phyloP scores from a whole-genome alignment of 495 filamentous ascomycete species.

The Gamarada debralockiae region DNA sequence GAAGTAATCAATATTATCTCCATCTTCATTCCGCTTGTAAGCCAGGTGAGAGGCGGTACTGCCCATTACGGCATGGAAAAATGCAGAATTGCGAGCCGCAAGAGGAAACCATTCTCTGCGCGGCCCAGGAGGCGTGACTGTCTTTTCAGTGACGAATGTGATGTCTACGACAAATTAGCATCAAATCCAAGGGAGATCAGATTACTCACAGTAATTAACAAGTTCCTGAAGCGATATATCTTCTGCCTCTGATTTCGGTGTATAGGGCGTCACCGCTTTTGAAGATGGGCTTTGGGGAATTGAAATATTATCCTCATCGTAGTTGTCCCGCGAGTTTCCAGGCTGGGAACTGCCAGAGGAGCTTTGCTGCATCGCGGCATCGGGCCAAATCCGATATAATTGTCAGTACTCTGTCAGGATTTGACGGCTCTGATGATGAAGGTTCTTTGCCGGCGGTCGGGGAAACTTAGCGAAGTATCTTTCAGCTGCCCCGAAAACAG shows the following conservation, averaged over 20 bases:
- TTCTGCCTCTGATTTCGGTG: slow-evolving; percentile 16
- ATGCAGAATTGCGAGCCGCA: slow-evolving; percentile 12
- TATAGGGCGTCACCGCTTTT: slow-evolving; percentile 19
- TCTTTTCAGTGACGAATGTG: slow-evolving; percentile 4
- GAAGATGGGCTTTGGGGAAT: not conserved
- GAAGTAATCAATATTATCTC: slow-evolving; percentile 1
- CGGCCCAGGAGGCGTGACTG: slow-evolving; percentile 12
- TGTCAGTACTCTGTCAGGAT: too few species aligned
- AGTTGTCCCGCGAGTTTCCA: too few species aligned
- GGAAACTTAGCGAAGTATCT: too few species aligned
- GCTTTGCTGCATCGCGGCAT: too few species aligned
- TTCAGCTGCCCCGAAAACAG: too few species aligned
- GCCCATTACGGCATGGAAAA: slow-evolving; percentile 17
- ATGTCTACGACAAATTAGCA: slow-evolving; percentile 13
- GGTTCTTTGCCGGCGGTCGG: too few species aligned
- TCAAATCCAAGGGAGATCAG: not conserved
- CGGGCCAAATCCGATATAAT: too few species aligned
- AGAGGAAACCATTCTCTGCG: slow-evolving; percentile 20
- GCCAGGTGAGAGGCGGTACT: slow-evolving; percentile 7
- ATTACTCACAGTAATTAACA: slow-evolving; percentile 12
- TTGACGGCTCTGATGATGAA: too few species aligned
- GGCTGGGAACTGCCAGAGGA: too few species aligned
- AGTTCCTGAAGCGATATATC: slow-evolving; percentile 10
- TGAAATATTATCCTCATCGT: too few species aligned
- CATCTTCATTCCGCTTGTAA: not conserved